phyloP scores from a whole-genome alignment of 2,329 filamentous ascomycete genomes.

The Claviceps sorghi region DNA sequence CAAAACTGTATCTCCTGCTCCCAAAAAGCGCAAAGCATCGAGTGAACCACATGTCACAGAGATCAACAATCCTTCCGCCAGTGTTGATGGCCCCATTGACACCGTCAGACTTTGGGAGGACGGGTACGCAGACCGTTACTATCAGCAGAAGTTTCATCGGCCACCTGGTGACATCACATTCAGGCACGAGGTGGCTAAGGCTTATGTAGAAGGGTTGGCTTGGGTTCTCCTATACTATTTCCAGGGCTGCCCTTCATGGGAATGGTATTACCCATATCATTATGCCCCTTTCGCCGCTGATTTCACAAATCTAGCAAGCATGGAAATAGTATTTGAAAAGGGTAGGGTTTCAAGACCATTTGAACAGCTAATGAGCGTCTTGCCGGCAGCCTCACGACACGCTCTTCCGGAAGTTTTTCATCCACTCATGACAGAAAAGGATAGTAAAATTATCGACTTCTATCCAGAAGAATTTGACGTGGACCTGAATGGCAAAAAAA shows the following conservation, averaged over 20 bases:
- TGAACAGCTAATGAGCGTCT: slow-evolving; percentile 95
- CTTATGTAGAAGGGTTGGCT: slow-evolving; percentile 87
- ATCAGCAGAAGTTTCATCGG: slow-evolving; percentile 88
- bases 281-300: slow-evolving; percentile 96
- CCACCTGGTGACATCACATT: slow-evolving; percentile 71
- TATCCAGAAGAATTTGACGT: slow-evolving; percentile 90
- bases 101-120: slow-evolving; percentile 87
- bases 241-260: slow-evolving; percentile 96
- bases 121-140: slow-evolving; percentile 90
- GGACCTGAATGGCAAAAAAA: slow-evolving; percentile 95
- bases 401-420: slow-evolving; percentile 82
- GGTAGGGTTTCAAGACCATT: slow-evolving; percentile 80
- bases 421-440: slow-evolving; percentile 70
- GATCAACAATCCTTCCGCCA: not conserved
- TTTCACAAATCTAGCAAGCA: slow-evolving; percentile 68
- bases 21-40: slow-evolving; percentile 61
- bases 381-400: slow-evolving; percentile 85
- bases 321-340: slow-evolving; percentile 70
- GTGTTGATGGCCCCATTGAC: slow-evolving; percentile 50
- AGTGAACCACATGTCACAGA: slow-evolving; percentile 14
- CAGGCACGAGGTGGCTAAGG: slow-evolving; percentile 70
- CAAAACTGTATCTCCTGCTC: slow-evolving; percentile 31
- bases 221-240: slow-evolving; percentile 98
- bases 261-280: slow-evolving; percentile 98
- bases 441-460: slow-evolving; percentile 92